These are phyloP conservation scores for Solanum megistacrolobum DNA, from an alignment of 257 asterid genomes.

Conservation along the genomic window DNA sequence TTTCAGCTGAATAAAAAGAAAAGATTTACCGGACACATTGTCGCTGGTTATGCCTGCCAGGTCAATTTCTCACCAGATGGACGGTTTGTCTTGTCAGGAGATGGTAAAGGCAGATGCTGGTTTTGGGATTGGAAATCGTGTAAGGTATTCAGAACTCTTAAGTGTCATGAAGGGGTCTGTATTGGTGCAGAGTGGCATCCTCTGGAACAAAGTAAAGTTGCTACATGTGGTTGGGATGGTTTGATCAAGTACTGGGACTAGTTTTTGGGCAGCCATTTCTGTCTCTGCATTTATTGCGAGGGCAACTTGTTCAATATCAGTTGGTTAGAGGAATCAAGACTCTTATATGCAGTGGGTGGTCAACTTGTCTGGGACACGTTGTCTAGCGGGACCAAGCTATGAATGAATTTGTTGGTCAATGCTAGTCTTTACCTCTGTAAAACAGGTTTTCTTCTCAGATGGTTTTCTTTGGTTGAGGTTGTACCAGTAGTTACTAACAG, in stretches of 20 bases:
- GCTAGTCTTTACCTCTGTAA: background rate
- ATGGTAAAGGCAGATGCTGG: constrained; percentile 98
- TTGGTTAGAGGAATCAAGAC: background rate
- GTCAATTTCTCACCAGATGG: constrained; percentile 98
- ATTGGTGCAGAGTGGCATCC: constrained; percentile 97
- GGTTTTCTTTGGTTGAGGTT: background rate
- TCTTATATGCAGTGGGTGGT: background rate
- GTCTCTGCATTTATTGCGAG: background rate
- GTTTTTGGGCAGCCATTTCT: background rate
- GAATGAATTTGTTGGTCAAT: background rate
- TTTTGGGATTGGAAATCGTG: constrained; percentile 99
- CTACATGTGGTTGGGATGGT: constrained; percentile 99
- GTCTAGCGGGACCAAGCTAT: background rate
- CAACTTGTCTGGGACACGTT: background rate
- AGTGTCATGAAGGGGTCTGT: constrained; percentile 94
- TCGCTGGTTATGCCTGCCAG: constrained; percentile 94
- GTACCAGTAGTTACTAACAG: background rate
- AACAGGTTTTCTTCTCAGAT: background rate
- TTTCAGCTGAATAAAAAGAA: constrained; percentile 96
- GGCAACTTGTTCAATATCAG: background rate
- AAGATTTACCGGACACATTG: constrained; percentile 92
- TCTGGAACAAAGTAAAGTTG: constrained; percentile 93
- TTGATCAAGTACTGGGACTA: constrained; percentile 73
- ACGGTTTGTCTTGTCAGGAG: constrained; percentile 91
- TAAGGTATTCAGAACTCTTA: constrained; percentile 82